A percentile compares a stretch with the other conserved stretches of the same genome.
Evolutionary conservation across 164 flowering plant species (phyloP).

Genomic region (Tinospora cordifolia): DNA sequence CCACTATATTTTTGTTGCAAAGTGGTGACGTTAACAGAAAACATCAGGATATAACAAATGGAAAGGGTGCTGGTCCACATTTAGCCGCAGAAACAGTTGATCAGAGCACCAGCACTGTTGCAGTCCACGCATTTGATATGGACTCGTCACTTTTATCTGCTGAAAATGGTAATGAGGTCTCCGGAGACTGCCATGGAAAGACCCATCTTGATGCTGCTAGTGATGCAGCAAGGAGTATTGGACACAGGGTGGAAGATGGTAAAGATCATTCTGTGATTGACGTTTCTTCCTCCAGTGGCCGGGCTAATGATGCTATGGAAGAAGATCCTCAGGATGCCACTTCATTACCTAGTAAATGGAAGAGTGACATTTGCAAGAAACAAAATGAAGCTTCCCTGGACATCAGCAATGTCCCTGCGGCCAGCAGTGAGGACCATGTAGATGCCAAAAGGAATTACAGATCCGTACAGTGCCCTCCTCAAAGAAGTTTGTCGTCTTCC

Average conservation of each 20-base stretch:
- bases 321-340: conserved; percentile 6
- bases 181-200: not conserved
- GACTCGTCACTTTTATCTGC: not conserved
- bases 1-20: conserved; percentile 28
- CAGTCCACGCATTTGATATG: not conserved
- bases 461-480: conserved; percentile 13
- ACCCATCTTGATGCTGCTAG: not conserved
- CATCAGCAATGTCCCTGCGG: not conserved
- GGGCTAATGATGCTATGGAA: conserved; percentile 9
- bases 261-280: conserved; percentile 2
- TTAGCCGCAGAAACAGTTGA: conserved; percentile 4
- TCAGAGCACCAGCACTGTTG: conserved; percentile 4
- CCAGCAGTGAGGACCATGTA: conserved; percentile 13
- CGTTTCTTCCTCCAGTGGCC: conserved; percentile 8
- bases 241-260: not conserved
- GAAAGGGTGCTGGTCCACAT: conserved; percentile 12
- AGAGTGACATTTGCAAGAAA: conserved; percentile 12
- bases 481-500: conserved; percentile 1
- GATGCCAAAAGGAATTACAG: not conserved
- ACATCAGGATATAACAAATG: conserved; percentile 6
- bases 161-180: conserved; percentile 10
- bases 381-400: not conserved
- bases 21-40: conserved; percentile 26
- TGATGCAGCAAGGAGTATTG: not conserved
- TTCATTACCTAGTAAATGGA: conserved; percentile 24